Base-by-base conservation (phyloP, 2,329 filamentous ascomycete genomes). In the Fusarium sp. region DNA sequence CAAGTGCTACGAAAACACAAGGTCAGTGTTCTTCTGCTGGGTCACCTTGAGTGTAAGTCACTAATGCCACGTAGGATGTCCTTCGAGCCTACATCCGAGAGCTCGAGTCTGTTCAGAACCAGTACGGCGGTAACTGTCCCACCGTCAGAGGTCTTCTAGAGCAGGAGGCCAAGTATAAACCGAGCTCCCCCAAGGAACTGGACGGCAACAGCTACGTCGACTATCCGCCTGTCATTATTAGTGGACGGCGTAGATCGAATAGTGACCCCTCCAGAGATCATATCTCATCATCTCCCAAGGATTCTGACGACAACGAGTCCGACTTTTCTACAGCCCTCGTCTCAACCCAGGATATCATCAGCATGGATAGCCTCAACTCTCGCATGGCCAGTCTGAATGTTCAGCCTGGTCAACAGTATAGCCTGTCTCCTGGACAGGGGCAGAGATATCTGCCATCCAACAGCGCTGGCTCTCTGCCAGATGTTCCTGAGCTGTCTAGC, bases 11-110 rank as follows among this genome's bases (percentile, higher is more conserved):
- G 85, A 41, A 85, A 88, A 69, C 87, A 92, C 82, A 89, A 91
- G 85, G 90, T 91, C 81, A 58, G 84, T 77, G 58, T 59, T 41
- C 35, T n/a, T 50, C 59, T 57, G 37, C 14, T 35, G 33, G 16
- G 71, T 41, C 22, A 52, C 31, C 16, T 6, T 27, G 20, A 29
- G 8, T 33, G 18, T 39, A 22, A 20, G 61, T 43, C 14, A 59
- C 75, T 80, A 67, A 79, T 66, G 72, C 64, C 56, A 37, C 52
- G 61, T 31, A 92, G 90, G 88, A 91, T 73, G 84, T 91, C 11
- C 81, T 91, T 27, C 85, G 89, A 70, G 89, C 90, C 22, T 91
- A 92, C 76, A 90, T 92, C 48, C 88, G 88, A 39, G 87, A 90
- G 76, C 85, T 92, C 70, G 88, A 90, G 71, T 85, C 88, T 45